Evolutionary conservation across 345 rosid species (phyloP).

Genomic region (Pistacia vera): DNA sequence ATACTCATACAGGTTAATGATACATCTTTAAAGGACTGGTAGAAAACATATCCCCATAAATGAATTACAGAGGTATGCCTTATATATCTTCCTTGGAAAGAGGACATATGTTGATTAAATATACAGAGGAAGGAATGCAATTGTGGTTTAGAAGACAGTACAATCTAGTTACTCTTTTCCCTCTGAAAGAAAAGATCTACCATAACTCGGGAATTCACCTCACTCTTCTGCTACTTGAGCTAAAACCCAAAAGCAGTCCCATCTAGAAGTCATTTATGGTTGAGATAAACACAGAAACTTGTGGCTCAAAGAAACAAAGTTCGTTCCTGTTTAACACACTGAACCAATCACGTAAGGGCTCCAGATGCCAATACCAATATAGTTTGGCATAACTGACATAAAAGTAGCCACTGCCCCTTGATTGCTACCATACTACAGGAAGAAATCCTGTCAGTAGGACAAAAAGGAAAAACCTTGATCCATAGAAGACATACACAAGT

Average conservation of each 20-base stretch:
- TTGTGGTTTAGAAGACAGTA: not conserved
- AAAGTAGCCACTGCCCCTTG: not conserved
- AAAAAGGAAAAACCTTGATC: conserved; percentile 2
- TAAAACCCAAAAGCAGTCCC: not conserved
- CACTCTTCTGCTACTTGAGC: not conserved
- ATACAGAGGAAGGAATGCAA: not conserved
- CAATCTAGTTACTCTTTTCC: not conserved
- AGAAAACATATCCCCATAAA: not conserved
- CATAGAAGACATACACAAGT: not conserved
- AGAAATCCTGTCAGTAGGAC: not conserved
- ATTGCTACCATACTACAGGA: not conserved
- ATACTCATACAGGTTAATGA: not conserved
- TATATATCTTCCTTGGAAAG: not conserved
- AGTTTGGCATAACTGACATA: conserved; percentile 7
- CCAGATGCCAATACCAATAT: not conserved
- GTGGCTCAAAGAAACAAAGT: not conserved
- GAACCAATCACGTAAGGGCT: not conserved
- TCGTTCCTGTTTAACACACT: not conserved
- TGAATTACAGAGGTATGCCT: not conserved
- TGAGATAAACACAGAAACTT: not conserved
- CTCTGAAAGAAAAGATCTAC: not conserved
- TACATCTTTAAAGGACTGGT: not conserved
- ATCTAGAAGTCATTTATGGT: not conserved
- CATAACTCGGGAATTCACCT: not conserved
- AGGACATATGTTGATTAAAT: not conserved